Evolutionary conservation across 805 yeast genomes (phyloP).

Genomic region (Candida lessepsii): DNA sequence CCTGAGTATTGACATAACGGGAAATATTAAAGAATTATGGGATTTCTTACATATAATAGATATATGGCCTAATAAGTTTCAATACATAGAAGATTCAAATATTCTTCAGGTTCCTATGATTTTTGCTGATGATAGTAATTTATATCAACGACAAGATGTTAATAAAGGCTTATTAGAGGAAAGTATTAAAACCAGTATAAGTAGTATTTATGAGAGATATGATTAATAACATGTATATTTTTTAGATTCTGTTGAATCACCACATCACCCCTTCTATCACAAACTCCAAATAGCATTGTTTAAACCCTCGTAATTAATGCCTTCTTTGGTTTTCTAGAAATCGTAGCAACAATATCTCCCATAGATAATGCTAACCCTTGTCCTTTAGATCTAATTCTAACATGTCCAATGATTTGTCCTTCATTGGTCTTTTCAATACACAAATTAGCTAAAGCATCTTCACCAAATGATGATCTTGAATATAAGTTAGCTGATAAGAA

Average conservation of each 20-base stretch:
- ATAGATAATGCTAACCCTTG: slow-evolving; percentile 94
- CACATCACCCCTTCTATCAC: not conserved
- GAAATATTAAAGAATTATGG: slow-evolving; percentile 22
- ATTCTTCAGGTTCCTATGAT: slow-evolving; percentile 17
- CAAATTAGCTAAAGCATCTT: slow-evolving; percentile 93
- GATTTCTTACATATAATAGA: slow-evolving; percentile 15
- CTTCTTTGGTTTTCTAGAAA: slow-evolving; percentile 52
- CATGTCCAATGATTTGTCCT: slow-evolving; percentile 87
- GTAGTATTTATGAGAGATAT: slow-evolving; percentile 9
- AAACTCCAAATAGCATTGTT: too few species aligned
- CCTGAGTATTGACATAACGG: slow-evolving; percentile 16
- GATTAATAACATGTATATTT: slow-evolving; percentile 4
- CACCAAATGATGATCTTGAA: slow-evolving; percentile 92
- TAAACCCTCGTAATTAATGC: slow-evolving; percentile 17
- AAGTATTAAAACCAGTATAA: slow-evolving; percentile 4
- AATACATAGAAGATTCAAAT: slow-evolving; percentile 17
- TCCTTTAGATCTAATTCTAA: slow-evolving; percentile 94
- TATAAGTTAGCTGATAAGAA: slow-evolving; percentile 93
- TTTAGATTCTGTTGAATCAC: not conserved
- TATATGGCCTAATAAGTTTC: slow-evolving; percentile 3
- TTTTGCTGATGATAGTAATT: slow-evolving; percentile 18
- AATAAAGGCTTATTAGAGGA: slow-evolving; percentile 11
- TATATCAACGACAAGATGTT: slow-evolving; percentile 17
- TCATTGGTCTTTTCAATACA: slow-evolving; percentile 80
- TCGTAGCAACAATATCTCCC: slow-evolving; percentile 90